Conservation (phyloP, 768 basidiomycete species). For the Trametes villosa region DNA sequence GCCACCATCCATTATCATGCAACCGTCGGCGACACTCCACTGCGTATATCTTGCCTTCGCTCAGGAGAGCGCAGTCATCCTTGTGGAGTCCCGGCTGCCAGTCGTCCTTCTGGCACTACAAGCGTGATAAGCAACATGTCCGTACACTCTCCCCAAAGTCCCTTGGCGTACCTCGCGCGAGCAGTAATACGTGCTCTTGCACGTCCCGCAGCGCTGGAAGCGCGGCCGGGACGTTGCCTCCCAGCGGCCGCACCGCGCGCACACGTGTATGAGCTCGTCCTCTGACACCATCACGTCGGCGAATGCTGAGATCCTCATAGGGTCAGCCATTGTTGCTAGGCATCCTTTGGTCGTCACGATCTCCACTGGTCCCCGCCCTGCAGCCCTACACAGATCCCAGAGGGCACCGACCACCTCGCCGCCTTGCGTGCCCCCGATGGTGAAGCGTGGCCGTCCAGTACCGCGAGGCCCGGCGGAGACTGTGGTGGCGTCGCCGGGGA, state of each 20-base stretch:
- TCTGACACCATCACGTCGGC: constrained; percentile 9
- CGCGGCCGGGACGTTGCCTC: constrained; percentile 4
- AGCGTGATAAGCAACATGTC: neutral
- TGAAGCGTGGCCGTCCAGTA: neutral
- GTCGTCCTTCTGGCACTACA: constrained; percentile 14
- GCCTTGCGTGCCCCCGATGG: neutral
- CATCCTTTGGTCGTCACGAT: neutral
- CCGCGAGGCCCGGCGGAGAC: neutral
- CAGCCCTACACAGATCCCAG: neutral
- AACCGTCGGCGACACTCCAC: neutral
- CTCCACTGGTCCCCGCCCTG: neutral
- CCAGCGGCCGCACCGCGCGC: constrained; percentile 17
- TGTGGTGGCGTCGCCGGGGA: neutral
- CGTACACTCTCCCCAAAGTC: no score
- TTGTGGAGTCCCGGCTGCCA: constrained; percentile 7
- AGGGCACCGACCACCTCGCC: neutral
- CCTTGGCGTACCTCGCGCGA: constrained; percentile 4
- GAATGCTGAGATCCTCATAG: neutral
- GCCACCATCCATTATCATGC: constrained; percentile 18
- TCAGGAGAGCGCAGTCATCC: constrained; percentile 4
- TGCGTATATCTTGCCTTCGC: neutral
- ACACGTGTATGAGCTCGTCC: constrained; percentile 1
- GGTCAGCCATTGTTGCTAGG: neutral
- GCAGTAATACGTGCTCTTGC: constrained; percentile 13
- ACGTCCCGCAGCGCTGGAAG: constrained; percentile 9